These are phyloP conservation scores for Pseudomassariella vexata DNA, from an alignment of 2,329 filamentous ascomycete species.

Conservation along the genomic window DNA sequence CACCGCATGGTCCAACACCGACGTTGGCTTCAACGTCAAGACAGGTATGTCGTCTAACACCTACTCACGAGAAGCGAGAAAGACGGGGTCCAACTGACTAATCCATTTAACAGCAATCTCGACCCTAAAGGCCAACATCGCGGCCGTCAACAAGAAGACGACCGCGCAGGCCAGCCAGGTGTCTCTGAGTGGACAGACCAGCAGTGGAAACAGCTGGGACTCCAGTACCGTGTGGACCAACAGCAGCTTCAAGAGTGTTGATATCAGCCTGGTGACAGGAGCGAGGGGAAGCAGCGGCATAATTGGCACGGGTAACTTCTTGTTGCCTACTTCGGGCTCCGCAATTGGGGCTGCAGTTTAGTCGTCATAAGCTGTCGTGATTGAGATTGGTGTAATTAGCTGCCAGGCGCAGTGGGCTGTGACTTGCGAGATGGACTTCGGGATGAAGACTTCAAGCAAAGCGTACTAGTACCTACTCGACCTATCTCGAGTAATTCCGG, in stretches of 20 bases:
- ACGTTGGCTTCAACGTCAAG: constrained; percentile 33
- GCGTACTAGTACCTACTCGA: no score
- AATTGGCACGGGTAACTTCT: constrained; percentile 32
- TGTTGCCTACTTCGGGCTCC: constrained; percentile 28
- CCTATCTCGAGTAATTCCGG: no score
- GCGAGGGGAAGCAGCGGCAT: constrained; percentile 27
- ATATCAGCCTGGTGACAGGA: constrained; percentile 27
- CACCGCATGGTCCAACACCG: constrained; percentile 39
- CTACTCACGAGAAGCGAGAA: no score
- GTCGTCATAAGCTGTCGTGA: no score
- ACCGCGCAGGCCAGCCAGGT: constrained; percentile 13
- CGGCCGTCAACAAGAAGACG: constrained; percentile 26
- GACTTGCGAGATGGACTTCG: no score
- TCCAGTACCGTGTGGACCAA: constrained; percentile 30
- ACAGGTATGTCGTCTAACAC: no score
- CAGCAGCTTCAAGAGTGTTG: constrained; percentile 30
- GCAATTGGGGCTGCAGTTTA: constrained; percentile 36
- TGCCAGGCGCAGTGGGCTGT: no score
- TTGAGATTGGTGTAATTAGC: no score
- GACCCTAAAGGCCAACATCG: constrained; percentile 31
- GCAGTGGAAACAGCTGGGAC: constrained; percentile 35
- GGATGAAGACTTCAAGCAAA: no score
- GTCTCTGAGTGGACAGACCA: constrained; percentile 16
- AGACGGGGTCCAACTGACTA: no score
- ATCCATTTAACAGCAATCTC: no score